phyloP scores from a whole-genome alignment of 495 filamentous ascomycete genomes.

The Penicillium waksmanii region DNA sequence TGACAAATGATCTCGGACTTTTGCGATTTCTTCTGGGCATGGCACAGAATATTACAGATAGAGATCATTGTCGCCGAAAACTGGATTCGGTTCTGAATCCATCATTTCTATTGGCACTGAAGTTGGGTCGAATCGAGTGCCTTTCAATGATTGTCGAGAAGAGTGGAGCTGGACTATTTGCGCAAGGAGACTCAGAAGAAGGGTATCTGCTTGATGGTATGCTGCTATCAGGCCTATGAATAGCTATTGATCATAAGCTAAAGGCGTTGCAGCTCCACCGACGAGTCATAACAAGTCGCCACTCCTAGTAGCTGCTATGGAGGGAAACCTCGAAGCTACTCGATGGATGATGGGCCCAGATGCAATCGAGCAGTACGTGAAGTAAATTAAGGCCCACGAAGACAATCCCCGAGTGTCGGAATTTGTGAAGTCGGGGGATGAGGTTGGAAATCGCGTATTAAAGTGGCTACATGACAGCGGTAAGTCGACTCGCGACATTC shows the following conservation, averaged over 20 bases:
- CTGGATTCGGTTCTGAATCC: neutral
- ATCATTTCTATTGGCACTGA: neutral
- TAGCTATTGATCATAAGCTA: too few relatives aligned
- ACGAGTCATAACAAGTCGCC: neutral
- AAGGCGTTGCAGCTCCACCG: neutral
- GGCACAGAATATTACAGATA: neutral
- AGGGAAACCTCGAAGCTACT: neutral
- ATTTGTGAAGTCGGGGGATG: neutral
- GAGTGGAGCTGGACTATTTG: neutral
- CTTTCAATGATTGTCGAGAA: neutral
- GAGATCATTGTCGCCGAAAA: neutral
- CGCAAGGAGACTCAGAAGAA: neutral
- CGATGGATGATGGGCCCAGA: neutral
- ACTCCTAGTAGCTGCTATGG: neutral
- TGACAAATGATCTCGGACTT: neutral
- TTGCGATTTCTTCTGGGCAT: neutral
- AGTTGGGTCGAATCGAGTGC: neutral
- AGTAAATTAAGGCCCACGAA: neutral
- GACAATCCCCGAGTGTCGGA: neutral
- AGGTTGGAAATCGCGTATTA: neutral
- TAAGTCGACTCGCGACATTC: neutral
- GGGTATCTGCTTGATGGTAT: neutral
- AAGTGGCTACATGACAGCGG: neutral
- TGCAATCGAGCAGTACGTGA: neutral
- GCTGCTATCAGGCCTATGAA: neutral